Evolutionary conservation across 2,329 filamentous ascomycete genomes (phyloP), one percentile per base, ranked within the genome.

Genomic region (Raffaelea albimanens): DNA sequence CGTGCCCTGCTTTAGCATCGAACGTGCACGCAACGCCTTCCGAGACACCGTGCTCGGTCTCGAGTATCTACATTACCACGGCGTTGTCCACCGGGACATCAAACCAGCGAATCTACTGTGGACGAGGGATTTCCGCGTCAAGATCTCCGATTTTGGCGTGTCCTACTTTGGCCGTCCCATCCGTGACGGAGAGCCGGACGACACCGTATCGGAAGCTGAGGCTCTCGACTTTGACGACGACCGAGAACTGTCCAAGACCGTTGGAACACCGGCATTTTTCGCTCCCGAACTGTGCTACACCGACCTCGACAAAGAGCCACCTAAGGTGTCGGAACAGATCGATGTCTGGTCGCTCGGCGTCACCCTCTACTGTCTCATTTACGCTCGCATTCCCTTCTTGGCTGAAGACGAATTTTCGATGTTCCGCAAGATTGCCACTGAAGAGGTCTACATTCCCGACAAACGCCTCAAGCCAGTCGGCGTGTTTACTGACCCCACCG

Each of bases 121-220:
- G 71, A 94, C 88, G 44, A 82, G 72, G 57, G 84, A 89, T 53
- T 82, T 90, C 56, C 82, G 84, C 14, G 87, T 96, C 59, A 98
- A 98, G 71, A 98, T 98, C 51, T 97, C 93, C 5, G 93, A 98
- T 61, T 98, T 98, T 68, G 93, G 93, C 29, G 93, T 98, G 2
- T 98, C 93, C 1, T 98, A 97, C 64, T 87, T 98, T 53, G 93
- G 93, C 23, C 82, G 88, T 44, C 88, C 88, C 2, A 85, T 90
- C 49, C 78, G 87, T 36, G 87, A 95, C 42, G 86, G 85, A 46
- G 87, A 94, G 57, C 76, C 81, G 34, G 83, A 87, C 50, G 84
- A 89, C 65, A 82, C 68, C 51, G 82, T 71, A 18, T 84, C 84
- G 4, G 87, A 94, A 61, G 87, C 83, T 1, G 90, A 96, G 62